Conservation (phyloP, 192 early-diverging fungal genomes). For the Backusella luteola region DNA sequence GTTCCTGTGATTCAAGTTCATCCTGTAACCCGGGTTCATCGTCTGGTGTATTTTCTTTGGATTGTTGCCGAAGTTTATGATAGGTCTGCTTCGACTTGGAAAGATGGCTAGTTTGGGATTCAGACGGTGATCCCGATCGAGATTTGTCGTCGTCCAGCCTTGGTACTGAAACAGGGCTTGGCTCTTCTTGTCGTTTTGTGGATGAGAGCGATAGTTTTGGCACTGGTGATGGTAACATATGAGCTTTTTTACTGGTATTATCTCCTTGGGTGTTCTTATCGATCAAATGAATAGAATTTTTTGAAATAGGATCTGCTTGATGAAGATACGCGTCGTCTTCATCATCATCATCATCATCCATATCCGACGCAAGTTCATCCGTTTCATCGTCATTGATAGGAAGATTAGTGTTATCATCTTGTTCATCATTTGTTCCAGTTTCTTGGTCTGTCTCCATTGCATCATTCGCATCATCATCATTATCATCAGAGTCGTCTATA, state of each 20-base stretch:
- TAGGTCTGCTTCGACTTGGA: no score
- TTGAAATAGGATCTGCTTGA: neutral
- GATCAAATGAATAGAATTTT: neutral
- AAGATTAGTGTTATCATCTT: neutral
- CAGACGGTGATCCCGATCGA: neutral
- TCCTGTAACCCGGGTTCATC: neutral
- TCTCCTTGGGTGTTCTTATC: neutral
- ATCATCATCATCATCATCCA: neutral
- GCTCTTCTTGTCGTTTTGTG: neutral
- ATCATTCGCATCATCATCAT: neutral
- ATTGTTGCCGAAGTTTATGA: no score
- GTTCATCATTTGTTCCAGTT: neutral
- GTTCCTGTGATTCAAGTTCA: neutral
- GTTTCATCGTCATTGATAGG: neutral
- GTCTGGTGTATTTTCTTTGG: neutral
- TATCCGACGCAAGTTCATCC: neutral
- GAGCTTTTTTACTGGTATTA: neutral
- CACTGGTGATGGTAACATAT: neutral
- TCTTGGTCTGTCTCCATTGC: neutral
- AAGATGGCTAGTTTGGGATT: no score
- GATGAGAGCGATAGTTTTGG: neutral
- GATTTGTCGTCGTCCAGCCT: neutral
- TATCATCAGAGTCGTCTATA: neutral
- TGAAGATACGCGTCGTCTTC: neutral
- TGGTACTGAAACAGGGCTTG: neutral